Evolutionary conservation across 2,329 filamentous ascomycete species (phyloP), one percentile per base, ranked within the genome.

Genomic region (Alternaria conjuncta): DNA sequence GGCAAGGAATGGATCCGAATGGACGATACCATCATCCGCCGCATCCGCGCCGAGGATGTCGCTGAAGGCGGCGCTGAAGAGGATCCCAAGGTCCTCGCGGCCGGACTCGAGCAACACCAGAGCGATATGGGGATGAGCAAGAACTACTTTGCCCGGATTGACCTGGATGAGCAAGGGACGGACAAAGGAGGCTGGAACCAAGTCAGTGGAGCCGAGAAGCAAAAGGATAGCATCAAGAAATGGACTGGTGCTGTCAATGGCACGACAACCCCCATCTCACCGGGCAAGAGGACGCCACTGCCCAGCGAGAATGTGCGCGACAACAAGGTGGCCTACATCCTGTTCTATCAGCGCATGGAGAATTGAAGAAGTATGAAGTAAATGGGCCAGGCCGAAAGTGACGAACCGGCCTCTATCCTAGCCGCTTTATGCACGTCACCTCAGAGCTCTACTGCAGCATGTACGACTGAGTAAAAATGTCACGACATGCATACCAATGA

Each of bases 1-100:
- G 93, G 91, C n/a, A 88, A 88, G 21, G 94, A 97, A 80, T 99
- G 96, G 96, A 92, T 99, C 60, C 92, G 95, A 58, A 88, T 99
- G 70, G 96, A 99, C 74, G 96, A 99, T 78, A 99, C 96, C 0
- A 84, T 93, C 63, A 94, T 99, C 67, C 89, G 92, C 65, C 91
- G 94, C 44, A 89, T 99, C 36, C 88, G 91, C 58, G 90, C 90
- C 66, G 92, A 97, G 75, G 95, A 98, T 67, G 94, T 98, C 20
- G 94, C 93, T 3, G 92, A 94, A 80, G 92, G 88, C 21, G 94
- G 93, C 43, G 88, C 90, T 21, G 93, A 97, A 73, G 93, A 97
- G 74, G 91, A 91, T 70, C 89, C 88, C 1, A 90, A 92, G 63
- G 79, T 88, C 3, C 89, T 93, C 64, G 85, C 89, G 26, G 86